Percentiles rank a stretch among this genome's conserved stretches.
Evolutionary conservation across 495 filamentous ascomycete genomes (phyloP).

Genomic region (Penicillium antarcticum): DNA sequence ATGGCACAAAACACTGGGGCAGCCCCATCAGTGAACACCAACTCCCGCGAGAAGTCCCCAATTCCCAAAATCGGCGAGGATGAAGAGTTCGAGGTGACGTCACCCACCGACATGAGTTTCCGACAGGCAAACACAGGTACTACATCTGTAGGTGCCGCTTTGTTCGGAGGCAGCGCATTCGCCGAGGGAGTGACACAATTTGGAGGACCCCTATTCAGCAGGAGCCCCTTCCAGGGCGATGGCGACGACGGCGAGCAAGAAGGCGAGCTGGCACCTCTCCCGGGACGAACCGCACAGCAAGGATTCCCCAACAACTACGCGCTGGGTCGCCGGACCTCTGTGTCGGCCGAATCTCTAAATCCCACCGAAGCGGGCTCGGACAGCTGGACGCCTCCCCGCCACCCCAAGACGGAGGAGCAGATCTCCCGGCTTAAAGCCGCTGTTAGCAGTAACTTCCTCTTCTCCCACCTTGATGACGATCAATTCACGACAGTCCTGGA

Average conservation of each 20-base stretch:
- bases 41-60: constrained; percentile 29
- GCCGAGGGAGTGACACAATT: constrained; percentile 18
- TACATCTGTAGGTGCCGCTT: constrained; percentile 15
- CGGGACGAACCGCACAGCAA: constrained; percentile 42
- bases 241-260: constrained; percentile 22
- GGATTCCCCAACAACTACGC: constrained; percentile 92
- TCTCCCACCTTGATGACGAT: constrained; percentile 91
- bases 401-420: constrained; percentile 80
- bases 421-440: constrained; percentile 72
- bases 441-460: constrained; percentile 88
- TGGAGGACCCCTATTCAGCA: constrained; percentile 28
- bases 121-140: constrained; percentile 33
- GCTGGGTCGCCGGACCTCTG: constrained; percentile 87
- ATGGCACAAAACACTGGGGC: constrained; percentile 56
- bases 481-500: constrained; percentile 82
- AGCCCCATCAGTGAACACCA: constrained; percentile 52
- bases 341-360: constrained; percentile 94
- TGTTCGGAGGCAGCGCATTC: constrained; percentile 32
- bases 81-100: constrained; percentile 62
- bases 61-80: constrained; percentile 55
- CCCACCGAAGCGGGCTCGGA: constrained; percentile 77
- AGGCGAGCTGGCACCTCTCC: constrained; percentile 30
- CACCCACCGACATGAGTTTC: constrained; percentile 58
- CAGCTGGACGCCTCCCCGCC: constrained; percentile 85
- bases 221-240: constrained; percentile 36